Evolutionary conservation across 2,329 filamentous ascomycete species (phyloP), one percentile per base, ranked within the genome.

Genomic region (Hymenoscyphus albidus): DNA sequence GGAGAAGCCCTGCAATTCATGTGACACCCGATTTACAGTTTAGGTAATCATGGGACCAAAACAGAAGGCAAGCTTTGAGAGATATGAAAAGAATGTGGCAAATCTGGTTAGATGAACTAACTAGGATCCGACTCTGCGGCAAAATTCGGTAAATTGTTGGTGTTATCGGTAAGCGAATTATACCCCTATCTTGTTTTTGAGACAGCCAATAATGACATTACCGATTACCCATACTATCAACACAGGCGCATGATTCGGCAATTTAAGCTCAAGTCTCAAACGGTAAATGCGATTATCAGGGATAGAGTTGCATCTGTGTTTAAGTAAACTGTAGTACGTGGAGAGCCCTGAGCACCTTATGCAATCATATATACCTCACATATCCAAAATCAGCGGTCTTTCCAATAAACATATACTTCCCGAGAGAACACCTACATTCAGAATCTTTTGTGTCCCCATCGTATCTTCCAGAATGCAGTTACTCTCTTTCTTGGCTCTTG

Each of bases 401-500:
- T 13, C 6, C 13, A 32, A 39, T 58, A 1, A 22, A 18, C 22
- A 16, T 14, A 48, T n/a, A 48, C 16, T 7, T 48, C 44, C n/a
- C 18, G n/a, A 3, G 10, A 5, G 2, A 44, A 9, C n/a, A 3
- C 10, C 6, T 22, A 18, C 16, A 18, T 9, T 18, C 18, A 16
- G n/a, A 0, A 0, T 13, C 12, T n/a, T 58, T 4, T 39, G 2
- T 39, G 3, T 58, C 35, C 31, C 55, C n/a, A 4, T 16, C 10
- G n/a, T 16, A 39, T 10, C 9, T 38, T 18, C 38, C 55, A 58
- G 16, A 12, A 38, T 58, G 31, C 38, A 58, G 31, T 16, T 58
- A 4, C 4, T n/a, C 13, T 39, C 55, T 18, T 39, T 58, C 9
- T 38, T 58, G 31, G n/a, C 13, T 7, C 27, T 69, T 51, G 63